Evolutionary conservation across 2,329 filamentous ascomycete genomes (phyloP).

Genomic region (Westerdykella sp.): DNA sequence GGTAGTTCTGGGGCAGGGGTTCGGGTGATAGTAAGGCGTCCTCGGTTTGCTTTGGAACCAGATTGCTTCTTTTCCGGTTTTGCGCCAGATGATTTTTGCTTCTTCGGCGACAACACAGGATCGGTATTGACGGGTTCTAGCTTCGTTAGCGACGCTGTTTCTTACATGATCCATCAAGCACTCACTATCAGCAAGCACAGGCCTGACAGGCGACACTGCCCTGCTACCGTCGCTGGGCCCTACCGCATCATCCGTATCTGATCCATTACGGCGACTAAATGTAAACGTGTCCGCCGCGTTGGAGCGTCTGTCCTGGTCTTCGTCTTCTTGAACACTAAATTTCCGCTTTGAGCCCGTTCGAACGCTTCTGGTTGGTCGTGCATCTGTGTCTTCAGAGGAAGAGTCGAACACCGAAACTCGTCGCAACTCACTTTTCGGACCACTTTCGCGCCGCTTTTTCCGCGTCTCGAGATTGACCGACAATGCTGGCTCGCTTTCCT

Average conservation of each 20-base stretch:
- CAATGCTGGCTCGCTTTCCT: slow-evolving; percentile 34
- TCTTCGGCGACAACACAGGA: slow-evolving; percentile 38
- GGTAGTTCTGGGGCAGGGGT: slow-evolving; percentile 17
- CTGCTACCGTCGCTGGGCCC: slow-evolving; percentile 12
- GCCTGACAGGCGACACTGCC: slow-evolving; percentile 22
- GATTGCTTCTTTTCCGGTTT: slow-evolving; percentile 25
- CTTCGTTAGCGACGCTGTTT: slow-evolving; percentile 8
- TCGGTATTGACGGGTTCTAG: slow-evolving; percentile 48
- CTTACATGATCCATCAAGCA: slow-evolving; percentile 12
- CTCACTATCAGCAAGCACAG: slow-evolving; percentile 41
- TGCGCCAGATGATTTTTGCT: slow-evolving; percentile 27
- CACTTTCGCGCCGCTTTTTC: slow-evolving; percentile 48
- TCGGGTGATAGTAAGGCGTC: slow-evolving; percentile 21
- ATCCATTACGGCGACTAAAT: slow-evolving; percentile 38
- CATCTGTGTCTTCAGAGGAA: slow-evolving; percentile 30
- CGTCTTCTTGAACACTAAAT: slow-evolving; percentile 49
- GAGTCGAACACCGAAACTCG: slow-evolving; percentile 41
- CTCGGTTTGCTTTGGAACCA: slow-evolving; percentile 12
- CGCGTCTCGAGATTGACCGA: slow-evolving; percentile 48
- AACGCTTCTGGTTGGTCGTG: slow-evolving; percentile 20
- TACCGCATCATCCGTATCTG: slow-evolving; percentile 15
- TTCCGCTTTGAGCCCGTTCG: slow-evolving; percentile 53
- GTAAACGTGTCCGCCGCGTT: slow-evolving; percentile 39
- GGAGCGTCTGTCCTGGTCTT: slow-evolving; percentile 31
- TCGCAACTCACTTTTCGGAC: slow-evolving; percentile 38